Conservation (phyloP, 2,329 filamentous ascomycete genomes). For the Ophioceras dolichostomum region DNA sequence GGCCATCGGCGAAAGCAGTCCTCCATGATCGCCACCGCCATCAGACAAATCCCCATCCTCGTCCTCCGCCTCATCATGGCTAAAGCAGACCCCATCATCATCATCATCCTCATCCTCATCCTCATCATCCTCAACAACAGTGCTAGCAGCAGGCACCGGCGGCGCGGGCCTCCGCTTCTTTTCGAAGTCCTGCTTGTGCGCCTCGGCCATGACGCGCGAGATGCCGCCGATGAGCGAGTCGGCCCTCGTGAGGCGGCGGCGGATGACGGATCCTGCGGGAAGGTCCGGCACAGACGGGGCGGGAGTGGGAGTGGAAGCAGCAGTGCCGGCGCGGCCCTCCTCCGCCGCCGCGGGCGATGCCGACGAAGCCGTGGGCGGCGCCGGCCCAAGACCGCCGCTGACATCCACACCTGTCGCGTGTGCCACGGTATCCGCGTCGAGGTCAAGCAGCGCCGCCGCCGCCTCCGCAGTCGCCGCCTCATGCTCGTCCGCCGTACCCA, state of each 20-base stretch:
- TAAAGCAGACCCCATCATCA: neutral
- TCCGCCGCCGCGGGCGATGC: neutral
- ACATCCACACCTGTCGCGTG: neutral
- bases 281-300: neutral
- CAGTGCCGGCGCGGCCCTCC: neutral
- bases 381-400: neutral
- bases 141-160: neutral
- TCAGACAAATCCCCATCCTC: neutral
- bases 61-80: neutral
- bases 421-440: too few relatives aligned
- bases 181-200: conserved; percentile 87
- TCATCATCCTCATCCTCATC: neutral
- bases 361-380: neutral
- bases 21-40: neutral
- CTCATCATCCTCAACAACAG: conserved; percentile 6
- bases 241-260: conserved; percentile 15
- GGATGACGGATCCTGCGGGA: conserved; percentile 8
- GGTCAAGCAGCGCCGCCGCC: neutral
- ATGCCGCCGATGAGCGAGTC: conserved; percentile 19
- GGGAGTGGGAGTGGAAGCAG: too few relatives aligned
- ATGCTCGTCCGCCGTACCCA: too few relatives aligned
- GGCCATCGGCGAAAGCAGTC: too few relatives aligned
- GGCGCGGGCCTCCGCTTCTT: conserved; percentile 48
- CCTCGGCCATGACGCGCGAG: conserved; percentile 56
- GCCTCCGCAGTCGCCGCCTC: neutral